A percentile compares a stretch with the other conserved stretches of the same genome.
phyloP scores from a whole-genome alignment of 352 stramenopile genomes.

The Phytopythium kandeliae region DNA sequence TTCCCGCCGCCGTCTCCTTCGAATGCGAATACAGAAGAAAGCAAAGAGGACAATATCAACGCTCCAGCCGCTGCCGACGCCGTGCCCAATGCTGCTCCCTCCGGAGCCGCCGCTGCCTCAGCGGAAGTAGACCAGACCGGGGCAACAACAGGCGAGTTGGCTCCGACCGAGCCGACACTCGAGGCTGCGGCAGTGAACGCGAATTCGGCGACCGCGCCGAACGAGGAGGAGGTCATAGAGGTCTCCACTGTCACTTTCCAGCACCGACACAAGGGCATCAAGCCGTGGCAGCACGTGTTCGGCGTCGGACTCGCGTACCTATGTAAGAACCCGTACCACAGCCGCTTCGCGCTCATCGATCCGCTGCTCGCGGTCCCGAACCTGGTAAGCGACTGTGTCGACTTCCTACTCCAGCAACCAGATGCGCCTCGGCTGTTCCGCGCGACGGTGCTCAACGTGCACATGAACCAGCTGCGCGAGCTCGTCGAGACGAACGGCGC shows the following conservation, averaged over 20 bases:
- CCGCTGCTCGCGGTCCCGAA: slow-evolving; percentile 68
- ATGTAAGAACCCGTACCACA: slow-evolving; percentile 76
- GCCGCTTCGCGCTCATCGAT: slow-evolving; percentile 72
- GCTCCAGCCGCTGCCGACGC: not conserved
- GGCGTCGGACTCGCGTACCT: slow-evolving; percentile 68
- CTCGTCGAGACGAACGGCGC: slow-evolving; percentile 65
- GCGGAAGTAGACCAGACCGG: too few species aligned
- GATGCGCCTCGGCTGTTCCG: slow-evolving; percentile 73
- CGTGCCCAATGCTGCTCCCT: not conserved
- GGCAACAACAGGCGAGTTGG: slow-evolving; percentile 8
- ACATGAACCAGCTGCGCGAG: slow-evolving; percentile 63
- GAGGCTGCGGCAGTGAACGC: not conserved
- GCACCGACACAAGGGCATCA: slow-evolving; percentile 69
- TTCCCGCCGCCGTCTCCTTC: not conserved
- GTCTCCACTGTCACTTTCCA: slow-evolving; percentile 52
- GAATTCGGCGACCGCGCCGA: not conserved
- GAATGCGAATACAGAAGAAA: not conserved
- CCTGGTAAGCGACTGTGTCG: slow-evolving; percentile 71
- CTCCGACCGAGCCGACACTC: slow-evolving; percentile 4
- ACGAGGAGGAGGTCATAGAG: slow-evolving; percentile 35
- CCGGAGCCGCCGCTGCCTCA: not conserved
- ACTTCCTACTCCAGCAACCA: slow-evolving; percentile 52
- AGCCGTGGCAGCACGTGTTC: slow-evolving; percentile 83
- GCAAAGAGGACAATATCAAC: not conserved
- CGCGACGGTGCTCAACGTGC: slow-evolving; percentile 67